A percentile compares a stretch with the other conserved stretches of the same genome.
Evolutionary conservation across 768 basidiomycete genomes (phyloP).

Genomic region (Favolaschia claudopus): DNA sequence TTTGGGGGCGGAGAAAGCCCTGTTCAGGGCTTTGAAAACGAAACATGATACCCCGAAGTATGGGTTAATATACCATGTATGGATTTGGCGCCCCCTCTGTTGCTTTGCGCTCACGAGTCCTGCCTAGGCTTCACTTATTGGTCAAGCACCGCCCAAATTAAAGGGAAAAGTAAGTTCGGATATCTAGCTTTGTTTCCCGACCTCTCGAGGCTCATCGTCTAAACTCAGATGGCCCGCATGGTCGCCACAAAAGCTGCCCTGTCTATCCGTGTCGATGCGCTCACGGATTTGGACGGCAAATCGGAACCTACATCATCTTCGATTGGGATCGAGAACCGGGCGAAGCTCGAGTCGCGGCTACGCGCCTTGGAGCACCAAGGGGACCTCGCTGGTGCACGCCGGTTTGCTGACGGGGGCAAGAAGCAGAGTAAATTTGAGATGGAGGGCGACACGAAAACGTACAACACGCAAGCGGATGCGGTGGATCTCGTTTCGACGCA

Average conservation of each 20-base stretch:
- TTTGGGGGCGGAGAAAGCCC: slow-evolving; percentile 96
- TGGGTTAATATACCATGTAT: slow-evolving; percentile 97
- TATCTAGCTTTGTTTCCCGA: neutral
- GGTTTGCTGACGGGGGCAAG: slow-evolving; percentile 65
- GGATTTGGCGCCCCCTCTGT: slow-evolving; percentile 31
- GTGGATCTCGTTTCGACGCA: slow-evolving; percentile 88
- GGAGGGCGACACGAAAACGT: slow-evolving; percentile 78
- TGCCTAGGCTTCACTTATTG: slow-evolving; percentile 87
- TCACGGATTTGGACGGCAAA: slow-evolving; percentile 91
- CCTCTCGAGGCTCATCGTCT: neutral
- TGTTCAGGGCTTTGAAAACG: slow-evolving; percentile 97
- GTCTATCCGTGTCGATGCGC: slow-evolving; percentile 96
- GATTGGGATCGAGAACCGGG: slow-evolving; percentile 92
- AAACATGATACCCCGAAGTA: slow-evolving; percentile 99
- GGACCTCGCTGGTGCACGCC: slow-evolving; percentile 76
- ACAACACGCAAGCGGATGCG: slow-evolving; percentile 87
- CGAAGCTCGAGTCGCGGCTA: slow-evolving; percentile 93
- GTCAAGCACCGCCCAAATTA: slow-evolving; percentile 96
- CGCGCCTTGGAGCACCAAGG: slow-evolving; percentile 86
- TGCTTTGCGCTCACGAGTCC: slow-evolving; percentile 14
- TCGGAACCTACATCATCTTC: slow-evolving; percentile 82
- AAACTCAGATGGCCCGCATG: slow-evolving; percentile 94
- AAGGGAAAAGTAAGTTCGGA: slow-evolving; percentile 83
- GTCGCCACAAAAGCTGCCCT: slow-evolving; percentile 98
- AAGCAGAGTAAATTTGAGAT: slow-evolving; percentile 86